phyloP scores from a whole-genome alignment of 805 yeast genomes.

The Blastobotrys chiropterorum region DNA sequence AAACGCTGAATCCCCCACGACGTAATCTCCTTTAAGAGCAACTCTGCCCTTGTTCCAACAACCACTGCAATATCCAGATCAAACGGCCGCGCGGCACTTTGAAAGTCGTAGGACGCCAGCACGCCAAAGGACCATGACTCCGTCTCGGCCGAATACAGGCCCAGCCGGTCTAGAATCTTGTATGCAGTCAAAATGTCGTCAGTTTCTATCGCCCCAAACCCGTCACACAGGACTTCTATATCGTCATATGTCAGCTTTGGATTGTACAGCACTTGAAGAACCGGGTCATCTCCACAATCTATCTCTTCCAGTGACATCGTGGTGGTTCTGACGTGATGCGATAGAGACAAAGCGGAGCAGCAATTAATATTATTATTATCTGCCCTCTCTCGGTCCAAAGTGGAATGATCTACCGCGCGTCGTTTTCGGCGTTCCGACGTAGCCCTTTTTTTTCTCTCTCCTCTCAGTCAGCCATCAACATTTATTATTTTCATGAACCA shows the following conservation, averaged over 20 bases:
- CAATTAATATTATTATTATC: too few relatives aligned
- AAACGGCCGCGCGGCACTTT: slow-evolving; percentile 18
- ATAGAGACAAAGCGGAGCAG: too few relatives aligned
- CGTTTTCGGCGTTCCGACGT: too few relatives aligned
- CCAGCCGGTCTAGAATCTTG: slow-evolving; percentile 19
- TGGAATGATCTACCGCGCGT: too few relatives aligned
- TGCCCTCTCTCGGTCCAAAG: too few relatives aligned
- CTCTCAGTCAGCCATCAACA: too few relatives aligned
- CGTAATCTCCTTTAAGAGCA: slow-evolving; percentile 20
- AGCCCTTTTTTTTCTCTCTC: too few relatives aligned
- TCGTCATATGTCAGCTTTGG: slow-evolving; percentile 10
- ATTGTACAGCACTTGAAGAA: slow-evolving; percentile 13
- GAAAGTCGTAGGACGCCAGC: slow-evolving; percentile 25
- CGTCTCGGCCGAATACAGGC: slow-evolving; percentile 22
- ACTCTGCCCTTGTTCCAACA: slow-evolving; percentile 22
- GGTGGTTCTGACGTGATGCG: too few relatives aligned
- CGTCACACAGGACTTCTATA: slow-evolving; percentile 13
- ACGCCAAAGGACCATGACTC: slow-evolving; percentile 27
- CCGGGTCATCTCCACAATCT: slow-evolving; percentile 13
- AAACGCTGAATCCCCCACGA: slow-evolving; percentile 26
- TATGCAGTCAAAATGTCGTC: slow-evolving; percentile 20
- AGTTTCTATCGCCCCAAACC: slow-evolving; percentile 14
- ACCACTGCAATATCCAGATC: slow-evolving; percentile 25
- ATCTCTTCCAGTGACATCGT: too few relatives aligned
- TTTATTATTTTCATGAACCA: too few relatives aligned